Conservation (phyloP, 441 rosid species). For the Hypseocharis bilobata region DNA sequence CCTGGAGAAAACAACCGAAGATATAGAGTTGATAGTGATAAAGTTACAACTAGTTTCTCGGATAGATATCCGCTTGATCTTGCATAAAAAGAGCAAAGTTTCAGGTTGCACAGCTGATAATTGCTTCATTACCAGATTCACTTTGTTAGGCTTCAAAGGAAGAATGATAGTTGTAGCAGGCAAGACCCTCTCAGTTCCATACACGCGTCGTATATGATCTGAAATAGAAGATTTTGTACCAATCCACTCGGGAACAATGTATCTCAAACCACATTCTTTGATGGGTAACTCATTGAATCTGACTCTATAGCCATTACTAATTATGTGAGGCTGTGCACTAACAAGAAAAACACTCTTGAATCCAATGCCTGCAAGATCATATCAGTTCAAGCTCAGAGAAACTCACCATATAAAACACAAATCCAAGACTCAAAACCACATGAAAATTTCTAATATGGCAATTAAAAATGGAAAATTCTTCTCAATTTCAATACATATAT, state of each 20-base stretch:
- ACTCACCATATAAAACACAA: too few relatives aligned
- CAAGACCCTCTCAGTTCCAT: not conserved
- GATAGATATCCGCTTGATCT: not conserved
- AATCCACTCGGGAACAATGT: not conserved
- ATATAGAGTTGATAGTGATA: not conserved
- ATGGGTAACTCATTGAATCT: not conserved
- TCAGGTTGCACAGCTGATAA: not conserved
- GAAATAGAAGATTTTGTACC: not conserved
- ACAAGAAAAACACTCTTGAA: not conserved
- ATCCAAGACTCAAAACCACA: too few relatives aligned
- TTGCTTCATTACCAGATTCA: not conserved
- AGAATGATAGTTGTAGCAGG: not conserved
- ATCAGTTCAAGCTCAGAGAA: too few relatives aligned
- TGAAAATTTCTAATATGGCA: too few relatives aligned
- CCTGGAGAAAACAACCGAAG: not conserved
- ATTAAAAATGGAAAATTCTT: too few relatives aligned
- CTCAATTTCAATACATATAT: too few relatives aligned
- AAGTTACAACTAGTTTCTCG: not conserved
- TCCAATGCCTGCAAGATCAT: not conserved
- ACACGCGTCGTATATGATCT: not conserved
- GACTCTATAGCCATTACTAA: not conserved
- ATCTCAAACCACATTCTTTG: not conserved
- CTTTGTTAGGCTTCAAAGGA: not conserved
- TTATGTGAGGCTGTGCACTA: not conserved
- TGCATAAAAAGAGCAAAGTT: not conserved